Percentiles rank a stretch among this genome's conserved stretches.
Evolutionary conservation across 768 basidiomycete species (phyloP).

Genomic region (Psilocybe cyanescens): DNA sequence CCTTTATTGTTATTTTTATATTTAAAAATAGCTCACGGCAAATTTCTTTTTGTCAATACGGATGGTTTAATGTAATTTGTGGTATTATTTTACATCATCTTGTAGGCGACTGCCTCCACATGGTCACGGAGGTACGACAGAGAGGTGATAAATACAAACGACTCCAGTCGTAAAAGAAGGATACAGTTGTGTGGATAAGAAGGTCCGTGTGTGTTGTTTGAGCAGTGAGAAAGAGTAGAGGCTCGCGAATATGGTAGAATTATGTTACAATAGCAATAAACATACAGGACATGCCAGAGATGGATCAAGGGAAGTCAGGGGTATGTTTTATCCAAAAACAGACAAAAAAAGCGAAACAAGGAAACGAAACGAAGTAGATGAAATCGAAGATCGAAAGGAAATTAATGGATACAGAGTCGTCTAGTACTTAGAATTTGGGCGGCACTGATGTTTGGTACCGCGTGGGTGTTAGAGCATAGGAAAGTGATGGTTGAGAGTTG

Average conservation of each 20-base stretch:
- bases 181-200: slow-evolving; percentile 22
- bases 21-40: not conserved
- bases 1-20: not conserved
- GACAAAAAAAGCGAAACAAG: slow-evolving; percentile 13
- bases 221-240: slow-evolving; percentile 16
- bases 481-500: slow-evolving; percentile 41
- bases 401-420: slow-evolving; percentile 13
- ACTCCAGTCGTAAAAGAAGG: slow-evolving; percentile 22
- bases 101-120: slow-evolving; percentile 17
- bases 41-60: not conserved
- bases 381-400: slow-evolving; percentile 13
- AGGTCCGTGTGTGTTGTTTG: slow-evolving; percentile 20
- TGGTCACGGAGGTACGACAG: slow-evolving; percentile 22
- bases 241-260: slow-evolving; percentile 17
- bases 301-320: slow-evolving; percentile 17
- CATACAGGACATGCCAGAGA: slow-evolving; percentile 24
- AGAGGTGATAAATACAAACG: slow-evolving; percentile 27
- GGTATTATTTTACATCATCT: slow-evolving; percentile 25
- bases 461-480: slow-evolving; percentile 46
- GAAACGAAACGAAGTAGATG: slow-evolving; percentile 2
- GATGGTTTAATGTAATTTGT: slow-evolving; percentile 16
- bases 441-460: slow-evolving; percentile 27
- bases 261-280: slow-evolving; percentile 33
- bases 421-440: slow-evolving; percentile 22
- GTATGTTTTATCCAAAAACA: slow-evolving; percentile 27